Evolutionary conservation across 2,329 filamentous ascomycete genomes (phyloP).

Genomic region (Xylariales sp.): DNA sequence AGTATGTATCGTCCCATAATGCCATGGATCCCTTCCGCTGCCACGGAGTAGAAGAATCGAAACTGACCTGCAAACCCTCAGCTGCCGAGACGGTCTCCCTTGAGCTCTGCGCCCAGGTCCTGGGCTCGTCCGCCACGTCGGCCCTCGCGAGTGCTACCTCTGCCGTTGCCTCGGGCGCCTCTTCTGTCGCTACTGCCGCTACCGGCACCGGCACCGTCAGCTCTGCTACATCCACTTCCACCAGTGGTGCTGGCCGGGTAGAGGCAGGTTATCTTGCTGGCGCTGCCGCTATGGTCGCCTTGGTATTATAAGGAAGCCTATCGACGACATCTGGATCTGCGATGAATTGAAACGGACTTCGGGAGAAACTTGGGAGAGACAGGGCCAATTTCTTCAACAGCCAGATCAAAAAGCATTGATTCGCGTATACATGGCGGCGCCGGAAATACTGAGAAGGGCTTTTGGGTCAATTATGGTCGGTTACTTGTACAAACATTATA

Average conservation of each 20-base stretch:
- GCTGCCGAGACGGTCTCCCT: slow-evolving; percentile 6
- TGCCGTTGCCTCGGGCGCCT: slow-evolving; percentile 1
- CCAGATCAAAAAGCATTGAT: too few species aligned
- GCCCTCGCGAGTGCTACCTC: background rate
- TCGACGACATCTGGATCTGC: too few species aligned
- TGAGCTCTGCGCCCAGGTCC: slow-evolving; percentile 8
- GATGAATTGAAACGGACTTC: background rate
- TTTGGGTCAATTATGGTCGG: too few species aligned
- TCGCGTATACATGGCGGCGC: too few species aligned
- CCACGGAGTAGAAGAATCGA: too few species aligned
- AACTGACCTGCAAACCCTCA: too few species aligned
- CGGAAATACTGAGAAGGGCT: too few species aligned
- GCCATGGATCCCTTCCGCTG: background rate
- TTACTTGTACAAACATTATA: background rate
- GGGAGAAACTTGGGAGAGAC: background rate
- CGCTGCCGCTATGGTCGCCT: slow-evolving; percentile 24
- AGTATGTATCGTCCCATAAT: slow-evolving; percentile 18
- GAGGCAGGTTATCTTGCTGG: slow-evolving; percentile 24
- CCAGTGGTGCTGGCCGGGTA: slow-evolving; percentile 20
- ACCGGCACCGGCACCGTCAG: slow-evolving; percentile 13
- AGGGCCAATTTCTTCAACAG: background rate
- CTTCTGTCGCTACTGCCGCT: slow-evolving; percentile 9
- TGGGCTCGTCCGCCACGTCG: background rate
- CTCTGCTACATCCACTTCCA: slow-evolving; percentile 14
- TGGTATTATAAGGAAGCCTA: slow-evolving; percentile 27